Evolutionary conservation across 2,329 filamentous ascomycete genomes (phyloP), one percentile per base, ranked within the genome.

Genomic region (Fusarium guadeloupense): DNA sequence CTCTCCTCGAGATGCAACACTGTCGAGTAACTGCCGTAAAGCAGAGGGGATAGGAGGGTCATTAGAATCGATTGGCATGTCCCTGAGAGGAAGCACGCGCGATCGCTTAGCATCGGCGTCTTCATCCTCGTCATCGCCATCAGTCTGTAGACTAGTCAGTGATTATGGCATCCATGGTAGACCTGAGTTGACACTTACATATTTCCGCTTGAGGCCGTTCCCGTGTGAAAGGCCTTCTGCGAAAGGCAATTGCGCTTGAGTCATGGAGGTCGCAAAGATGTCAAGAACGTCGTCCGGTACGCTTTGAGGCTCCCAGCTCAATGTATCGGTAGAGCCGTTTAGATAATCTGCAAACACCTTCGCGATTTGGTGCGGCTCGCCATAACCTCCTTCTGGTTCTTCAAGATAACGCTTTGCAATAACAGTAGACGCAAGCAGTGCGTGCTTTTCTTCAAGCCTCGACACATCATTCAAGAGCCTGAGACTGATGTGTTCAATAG

Each of bases 401-500:
- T 74, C 70, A 6, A 85, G 71, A 17, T 80, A 69, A 14, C 74
- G 67, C 23, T 73, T 69, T 4, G 77, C 72, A 33, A 71, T 68
- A 3, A 76, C 74, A 13, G 78, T 74, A 9, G 59, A 75, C 48
- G 68, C 78, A 21, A 81, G 63, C 2, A 81, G 72, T 3, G 77
- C 75, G 45, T 79, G 83, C 54, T 80, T 83, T 14, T 80, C 77
- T 61, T 85, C 82, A 6, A 84, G 50, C 0, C 69, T 59, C 3
- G 75, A 70, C 14, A 75, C 54, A 6, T 71, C 64, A 7, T 65
- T 59, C 2, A 76, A 74, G 21, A 85, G 72, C 14, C 79, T 75
- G 42, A 81, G 71, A 52, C 81, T 80, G 35, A 86, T 77, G 54
- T 87, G 85, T 68, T 87, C 84, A 31, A 86, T 78, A 2, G 83